These are phyloP conservation scores for Suillus brevipes DNA, from an alignment of 768 basidiomycete species.

Conservation along the genomic window DNA sequence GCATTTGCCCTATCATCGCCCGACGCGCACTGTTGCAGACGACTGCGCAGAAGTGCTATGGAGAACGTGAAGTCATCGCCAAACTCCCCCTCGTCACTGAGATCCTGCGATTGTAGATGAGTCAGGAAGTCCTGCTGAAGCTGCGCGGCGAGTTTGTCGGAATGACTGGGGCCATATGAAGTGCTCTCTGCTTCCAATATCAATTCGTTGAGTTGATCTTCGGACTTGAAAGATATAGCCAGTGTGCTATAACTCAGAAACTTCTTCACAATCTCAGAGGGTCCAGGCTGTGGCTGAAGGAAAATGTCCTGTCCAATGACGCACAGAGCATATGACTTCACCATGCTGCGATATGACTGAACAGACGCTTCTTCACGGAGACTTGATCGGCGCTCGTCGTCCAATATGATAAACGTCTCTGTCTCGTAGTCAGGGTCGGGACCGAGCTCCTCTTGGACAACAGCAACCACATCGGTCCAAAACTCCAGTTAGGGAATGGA, in stretches of 20 bases:
- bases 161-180: slow-evolving; percentile 70
- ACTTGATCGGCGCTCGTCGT: slow-evolving; percentile 44
- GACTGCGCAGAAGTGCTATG: slow-evolving; percentile 52
- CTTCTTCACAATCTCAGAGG: slow-evolving; percentile 41
- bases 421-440: slow-evolving; percentile 70
- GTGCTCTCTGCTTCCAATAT: slow-evolving; percentile 69
- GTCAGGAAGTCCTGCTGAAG: slow-evolving; percentile 58
- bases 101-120: slow-evolving; percentile 62
- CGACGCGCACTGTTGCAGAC: slow-evolving; percentile 45
- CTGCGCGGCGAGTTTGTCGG: slow-evolving; percentile 56
- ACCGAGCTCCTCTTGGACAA: slow-evolving; percentile 70
- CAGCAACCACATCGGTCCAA: slow-evolving; percentile 67
- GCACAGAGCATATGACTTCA: slow-evolving; percentile 74
- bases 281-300: slow-evolving; percentile 47
- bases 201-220: slow-evolving; percentile 66
- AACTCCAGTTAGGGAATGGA: no score
- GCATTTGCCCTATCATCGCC: slow-evolving; percentile 43
- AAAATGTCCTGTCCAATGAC: slow-evolving; percentile 77
- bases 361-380: slow-evolving; percentile 60
- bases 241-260: slow-evolving; percentile 63
- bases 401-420: slow-evolving; percentile 42
- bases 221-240: slow-evolving; percentile 54
- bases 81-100: slow-evolving; percentile 67
- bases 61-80: slow-evolving; percentile 83
- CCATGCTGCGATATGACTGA: slow-evolving; percentile 67